A percentile compares a stretch with the other conserved stretches of the same genome.
These are phyloP conservation scores for Citeromyces nyonsensis DNA, from an alignment of 805 yeast species.

Conservation along the genomic window DNA sequence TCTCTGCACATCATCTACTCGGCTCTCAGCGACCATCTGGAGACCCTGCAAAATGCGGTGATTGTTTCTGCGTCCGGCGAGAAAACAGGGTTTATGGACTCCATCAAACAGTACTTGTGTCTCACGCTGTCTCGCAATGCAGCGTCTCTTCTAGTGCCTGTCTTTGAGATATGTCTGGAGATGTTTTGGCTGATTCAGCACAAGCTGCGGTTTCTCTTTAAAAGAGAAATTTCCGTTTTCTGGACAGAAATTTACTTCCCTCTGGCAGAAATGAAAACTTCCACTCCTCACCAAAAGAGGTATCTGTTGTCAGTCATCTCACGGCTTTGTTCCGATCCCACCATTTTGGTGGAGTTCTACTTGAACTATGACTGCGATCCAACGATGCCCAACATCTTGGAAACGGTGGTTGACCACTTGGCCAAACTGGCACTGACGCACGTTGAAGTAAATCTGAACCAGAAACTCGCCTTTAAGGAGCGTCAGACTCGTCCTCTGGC, in stretches of 20 bases:
- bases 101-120: constrained; percentile 74
- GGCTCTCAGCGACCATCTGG: constrained; percentile 72
- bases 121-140: constrained; percentile 80
- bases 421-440: constrained; percentile 57
- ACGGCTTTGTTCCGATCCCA: constrained; percentile 75
- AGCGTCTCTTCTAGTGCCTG: constrained; percentile 81
- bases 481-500: constrained; percentile 39
- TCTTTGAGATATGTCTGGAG: constrained; percentile 82
- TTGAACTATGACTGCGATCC: constrained; percentile 91
- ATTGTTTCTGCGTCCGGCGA: constrained; percentile 35
- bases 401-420: constrained; percentile 63
- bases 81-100: constrained; percentile 53
- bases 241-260: constrained; percentile 90
- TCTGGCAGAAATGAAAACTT: constrained; percentile 79
- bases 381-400: constrained; percentile 71
- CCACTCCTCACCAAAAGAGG: constrained; percentile 86
- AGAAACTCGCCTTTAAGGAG: constrained; percentile 41
- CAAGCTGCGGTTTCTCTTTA: constrained; percentile 75
- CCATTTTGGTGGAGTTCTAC: constrained; percentile 83
- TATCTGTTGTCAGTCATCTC: constrained; percentile 72
- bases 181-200: constrained; percentile 84
- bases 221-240: constrained; percentile 87
- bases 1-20: constrained; percentile 82
- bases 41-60: constrained; percentile 51
- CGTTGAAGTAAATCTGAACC: constrained; percentile 57